Evolutionary conservation across 2,329 filamentous ascomycete species (phyloP), one percentile per base, ranked within the genome.

Genomic region (Sporothrix pseudoabietina): DNA sequence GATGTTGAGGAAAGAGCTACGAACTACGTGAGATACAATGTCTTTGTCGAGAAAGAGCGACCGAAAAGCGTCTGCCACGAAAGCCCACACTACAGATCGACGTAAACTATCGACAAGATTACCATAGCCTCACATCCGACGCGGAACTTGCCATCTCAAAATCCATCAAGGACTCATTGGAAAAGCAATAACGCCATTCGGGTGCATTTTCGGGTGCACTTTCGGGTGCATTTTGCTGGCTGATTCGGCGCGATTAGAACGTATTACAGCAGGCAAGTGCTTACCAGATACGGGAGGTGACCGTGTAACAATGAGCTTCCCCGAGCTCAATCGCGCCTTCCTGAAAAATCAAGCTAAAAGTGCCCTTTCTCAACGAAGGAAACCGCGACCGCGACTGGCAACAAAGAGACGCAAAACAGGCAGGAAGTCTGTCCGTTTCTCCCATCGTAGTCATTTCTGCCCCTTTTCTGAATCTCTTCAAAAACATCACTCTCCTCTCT

Each of bases 161-260:
- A 59, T 19, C 9, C 55, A 35, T 59, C 16, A 7, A 35, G 7
- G 7, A 35, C 7, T 7, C 35, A n/a, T 44, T 44, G 8, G 41
- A 7, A 44, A 44, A 44, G 41, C 41, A 12, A 44, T 44, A 44
- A 44, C 41, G 41, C 41, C 10, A 32, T 35, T 35, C n/a, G n/a
- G n/a, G n/a, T n/a, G n/a, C n/a, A n/a, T n/a, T n/a, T n/a, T n/a
- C n/a, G n/a, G n/a, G n/a, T n/a, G n/a, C n/a, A n/a, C n/a, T n/a
- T n/a, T 35, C 35, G 35, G 35, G 35, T 35, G 35, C 35, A 35
- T 4, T 35, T 8, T 26, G 49, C 16, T n/a, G 16, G 32, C n/a
- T 35, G 32, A 70, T 57, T 70, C 68, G 49, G 68, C 68, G 68
- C 49, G 52, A 70, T 70, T 70, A 57, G 44, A 49, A 14, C 44